A percentile compares a stretch with the other conserved stretches of the same genome.
phyloP scores from a whole-genome alignment of 768 basidiomycete genomes.

The Melanogaster broomeanus region DNA sequence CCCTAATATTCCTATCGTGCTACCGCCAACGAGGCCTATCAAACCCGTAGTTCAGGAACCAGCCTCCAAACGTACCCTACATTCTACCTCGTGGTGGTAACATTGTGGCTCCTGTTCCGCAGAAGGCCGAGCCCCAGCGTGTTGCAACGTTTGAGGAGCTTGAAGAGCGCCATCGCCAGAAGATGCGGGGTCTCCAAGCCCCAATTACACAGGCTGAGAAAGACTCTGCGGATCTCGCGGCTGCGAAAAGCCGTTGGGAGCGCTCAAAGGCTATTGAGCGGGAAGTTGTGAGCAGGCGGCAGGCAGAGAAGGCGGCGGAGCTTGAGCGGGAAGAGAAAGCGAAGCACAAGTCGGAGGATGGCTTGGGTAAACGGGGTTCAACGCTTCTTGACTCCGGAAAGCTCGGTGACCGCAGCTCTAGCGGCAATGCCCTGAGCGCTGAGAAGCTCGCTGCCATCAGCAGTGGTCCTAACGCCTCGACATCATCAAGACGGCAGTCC shows the following conservation, averaged over 20 bases:
- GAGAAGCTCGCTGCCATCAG: constrained; percentile 53
- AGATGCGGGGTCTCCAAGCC: constrained; percentile 78
- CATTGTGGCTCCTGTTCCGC: constrained; percentile 44
- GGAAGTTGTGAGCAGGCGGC: constrained; percentile 69
- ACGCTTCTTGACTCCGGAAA: constrained; percentile 34
- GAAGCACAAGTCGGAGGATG: constrained; percentile 47
- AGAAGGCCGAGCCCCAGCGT: constrained; percentile 49
- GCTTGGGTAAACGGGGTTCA: constrained; percentile 37
- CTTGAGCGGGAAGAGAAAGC: constrained; percentile 51
- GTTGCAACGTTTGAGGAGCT: constrained; percentile 86
- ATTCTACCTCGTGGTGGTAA: constrained; percentile 50
- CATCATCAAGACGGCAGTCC: constrained; percentile 64
- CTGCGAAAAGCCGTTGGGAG: constrained; percentile 85
- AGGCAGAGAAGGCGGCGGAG: constrained; percentile 64
- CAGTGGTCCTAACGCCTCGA: constrained; percentile 27
- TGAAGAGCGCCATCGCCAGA: constrained; percentile 81
- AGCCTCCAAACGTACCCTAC: constrained; percentile 40
- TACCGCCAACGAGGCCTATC: constrained; percentile 31
- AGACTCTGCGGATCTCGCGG: constrained; percentile 72
- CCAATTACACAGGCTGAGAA: constrained; percentile 81
- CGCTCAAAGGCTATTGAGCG: constrained; percentile 71
- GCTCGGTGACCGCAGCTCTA: constrained; percentile 38
- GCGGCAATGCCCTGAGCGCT: constrained; percentile 45
- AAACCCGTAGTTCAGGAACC: constrained; percentile 36
- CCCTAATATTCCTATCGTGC: constrained; percentile 30